These are phyloP conservation scores for Striga hermonthica DNA, from an alignment of 305 asterid genomes.

Conservation along the genomic window DNA sequence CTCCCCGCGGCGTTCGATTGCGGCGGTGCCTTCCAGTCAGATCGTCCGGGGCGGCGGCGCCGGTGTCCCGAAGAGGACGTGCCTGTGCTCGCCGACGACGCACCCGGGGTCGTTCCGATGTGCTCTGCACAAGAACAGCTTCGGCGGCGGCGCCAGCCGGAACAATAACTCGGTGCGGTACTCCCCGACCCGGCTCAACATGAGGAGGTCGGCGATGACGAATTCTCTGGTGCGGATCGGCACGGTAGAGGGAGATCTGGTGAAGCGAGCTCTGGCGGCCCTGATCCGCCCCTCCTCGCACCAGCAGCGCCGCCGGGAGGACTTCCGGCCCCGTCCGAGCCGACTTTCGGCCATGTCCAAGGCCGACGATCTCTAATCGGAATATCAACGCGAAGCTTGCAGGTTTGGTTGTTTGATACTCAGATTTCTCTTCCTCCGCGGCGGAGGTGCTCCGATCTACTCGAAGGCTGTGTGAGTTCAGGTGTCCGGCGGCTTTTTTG, in stretches of 20 bases:
- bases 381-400: constrained; percentile 1
- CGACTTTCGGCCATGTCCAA: constrained; percentile 71
- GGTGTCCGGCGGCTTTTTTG: constrained; percentile 37
- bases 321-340: constrained; percentile 62
- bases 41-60: constrained; percentile 51
- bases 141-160: constrained; percentile 29
- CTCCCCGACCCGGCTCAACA: constrained; percentile 68
- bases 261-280: constrained; percentile 78
- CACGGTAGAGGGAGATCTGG: constrained; percentile 86
- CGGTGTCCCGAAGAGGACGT: constrained; percentile 52
- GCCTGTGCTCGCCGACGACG: constrained; percentile 76
- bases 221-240: constrained; percentile 94
- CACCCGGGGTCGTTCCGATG: constrained; percentile 91
- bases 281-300: constrained; percentile 95
- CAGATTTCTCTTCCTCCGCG: constrained; percentile 23
- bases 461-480: constrained; percentile 21
- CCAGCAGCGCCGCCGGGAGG: constrained; percentile 72
- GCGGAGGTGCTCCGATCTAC: constrained; percentile 30
- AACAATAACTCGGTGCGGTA: constrained; percentile 45
- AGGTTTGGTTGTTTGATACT: constrained; percentile 44
- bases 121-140: constrained; percentile 58
- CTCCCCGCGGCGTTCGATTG: constrained; percentile 59
- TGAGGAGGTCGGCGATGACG: constrained; percentile 97
- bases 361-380: constrained; percentile 37
- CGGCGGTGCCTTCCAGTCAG: constrained; percentile 50